Conservation (phyloP, 2,329 filamentous ascomycete genomes). For the Trichophyton schoenleinii region DNA sequence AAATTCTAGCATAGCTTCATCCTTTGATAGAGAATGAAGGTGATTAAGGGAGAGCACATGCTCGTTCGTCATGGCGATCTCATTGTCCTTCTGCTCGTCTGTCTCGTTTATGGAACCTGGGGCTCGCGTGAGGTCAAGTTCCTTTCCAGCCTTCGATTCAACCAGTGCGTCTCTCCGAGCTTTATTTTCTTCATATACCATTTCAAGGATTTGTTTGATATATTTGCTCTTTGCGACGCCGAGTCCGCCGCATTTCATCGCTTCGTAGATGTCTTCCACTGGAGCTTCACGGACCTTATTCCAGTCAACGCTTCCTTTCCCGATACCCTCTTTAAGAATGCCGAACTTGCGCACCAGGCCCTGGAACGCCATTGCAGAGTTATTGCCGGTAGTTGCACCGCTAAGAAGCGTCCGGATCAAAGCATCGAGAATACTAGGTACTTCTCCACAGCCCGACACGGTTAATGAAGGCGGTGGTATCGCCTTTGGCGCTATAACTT, state of each 20-base stretch:
- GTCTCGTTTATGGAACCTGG: slow-evolving; percentile 8
- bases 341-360: slow-evolving; percentile 55
- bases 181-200: slow-evolving; percentile 57
- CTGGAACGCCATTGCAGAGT: slow-evolving; percentile 53
- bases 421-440: slow-evolving; percentile 52
- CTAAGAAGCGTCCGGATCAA: slow-evolving; percentile 50
- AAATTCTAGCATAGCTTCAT: slow-evolving; percentile 47
- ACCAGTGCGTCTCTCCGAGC: slow-evolving; percentile 41
- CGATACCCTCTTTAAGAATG: slow-evolving; percentile 47
- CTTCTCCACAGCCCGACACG: slow-evolving; percentile 57
- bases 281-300: slow-evolving; percentile 52
- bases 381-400: slow-evolving; percentile 47
- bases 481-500: slow-evolving; percentile 49
- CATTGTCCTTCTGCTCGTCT: slow-evolving; percentile 35
- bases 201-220: slow-evolving; percentile 62
- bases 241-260: slow-evolving; percentile 59
- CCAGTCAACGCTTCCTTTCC: slow-evolving; percentile 64
- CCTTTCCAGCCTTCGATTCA: slow-evolving; percentile 32
- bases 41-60: slow-evolving; percentile 54
- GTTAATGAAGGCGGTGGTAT: slow-evolving; percentile 59
- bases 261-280: slow-evolving; percentile 49
- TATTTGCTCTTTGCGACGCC: slow-evolving; percentile 57
- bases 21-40: slow-evolving; percentile 42
- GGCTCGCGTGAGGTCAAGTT: slow-evolving; percentile 31
- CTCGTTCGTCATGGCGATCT: slow-evolving; percentile 45